phyloP scores from a whole-genome alignment of 2,329 filamentous ascomycete genomes.

The Paramyrothecium roridum region DNA sequence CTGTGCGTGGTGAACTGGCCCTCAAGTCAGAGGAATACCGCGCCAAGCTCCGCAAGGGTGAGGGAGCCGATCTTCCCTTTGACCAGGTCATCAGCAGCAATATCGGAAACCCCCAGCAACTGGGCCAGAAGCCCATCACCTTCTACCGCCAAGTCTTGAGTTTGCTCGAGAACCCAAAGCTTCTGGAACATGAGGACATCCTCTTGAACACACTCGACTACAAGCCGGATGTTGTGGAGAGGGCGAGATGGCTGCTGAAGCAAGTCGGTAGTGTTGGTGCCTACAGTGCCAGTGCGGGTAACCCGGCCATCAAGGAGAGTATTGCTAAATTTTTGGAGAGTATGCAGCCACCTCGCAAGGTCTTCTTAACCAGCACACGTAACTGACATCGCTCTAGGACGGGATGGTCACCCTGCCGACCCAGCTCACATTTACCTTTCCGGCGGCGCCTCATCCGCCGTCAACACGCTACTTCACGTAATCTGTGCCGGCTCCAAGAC shows the following conservation, averaged over 20 bases:
- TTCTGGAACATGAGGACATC: slow-evolving; percentile 77
- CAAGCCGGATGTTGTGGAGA: slow-evolving; percentile 79
- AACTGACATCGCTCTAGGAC: slow-evolving; percentile 42
- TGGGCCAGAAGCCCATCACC: slow-evolving; percentile 96
- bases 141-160: slow-evolving; percentile 96
- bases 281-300: slow-evolving; percentile 90
- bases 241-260: slow-evolving; percentile 73
- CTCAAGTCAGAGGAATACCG: slow-evolving; percentile 88
- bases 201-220: slow-evolving; percentile 73
- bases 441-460: slow-evolving; percentile 84
- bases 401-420: slow-evolving; percentile 81
- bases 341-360: slow-evolving; percentile 32
- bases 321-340: slow-evolving; percentile 88
- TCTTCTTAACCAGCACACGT: slow-evolving; percentile 1
- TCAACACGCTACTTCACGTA: slow-evolving; percentile 85
- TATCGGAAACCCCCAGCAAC: slow-evolving; percentile 96
- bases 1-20: slow-evolving; percentile 89
- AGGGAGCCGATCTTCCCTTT: slow-evolving; percentile 64
- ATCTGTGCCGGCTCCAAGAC: slow-evolving; percentile 73
- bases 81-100: slow-evolving; percentile 89
- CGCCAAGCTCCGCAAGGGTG: slow-evolving; percentile 60
- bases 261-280: slow-evolving; percentile 87
- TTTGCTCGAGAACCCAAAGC: slow-evolving; percentile 78
- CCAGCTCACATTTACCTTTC: slow-evolving; percentile 81
- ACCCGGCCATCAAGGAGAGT: slow-evolving; percentile 77